phyloP scores from a whole-genome alignment of 2,329 filamentous ascomycete genomes.

The Colletotrichum ledebouriae region DNA sequence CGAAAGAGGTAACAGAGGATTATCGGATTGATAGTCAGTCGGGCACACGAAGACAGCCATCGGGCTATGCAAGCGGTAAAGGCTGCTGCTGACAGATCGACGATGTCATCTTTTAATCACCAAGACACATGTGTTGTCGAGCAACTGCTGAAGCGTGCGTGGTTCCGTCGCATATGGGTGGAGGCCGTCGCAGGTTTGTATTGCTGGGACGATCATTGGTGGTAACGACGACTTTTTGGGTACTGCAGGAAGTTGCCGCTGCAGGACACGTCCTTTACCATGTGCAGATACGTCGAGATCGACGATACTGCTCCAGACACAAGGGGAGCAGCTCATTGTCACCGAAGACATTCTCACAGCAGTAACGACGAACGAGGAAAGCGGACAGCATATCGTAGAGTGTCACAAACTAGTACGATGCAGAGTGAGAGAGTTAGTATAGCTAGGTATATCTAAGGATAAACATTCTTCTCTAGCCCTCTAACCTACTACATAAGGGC shows the following conservation, averaged over 20 bases:
- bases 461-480: too few relatives aligned
- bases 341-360: too few relatives aligned
- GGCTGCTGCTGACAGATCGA: neutral
- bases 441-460: too few relatives aligned
- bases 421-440: too few relatives aligned
- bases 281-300: neutral
- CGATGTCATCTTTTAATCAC: neutral
- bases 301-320: neutral
- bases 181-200: too few relatives aligned
- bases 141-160: neutral
- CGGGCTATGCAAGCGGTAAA: neutral
- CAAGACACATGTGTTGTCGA: neutral
- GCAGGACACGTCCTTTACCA: neutral
- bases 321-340: too few relatives aligned
- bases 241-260: neutral
- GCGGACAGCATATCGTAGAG: too few relatives aligned
- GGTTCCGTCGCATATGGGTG: neutral
- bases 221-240: fast-evolving
- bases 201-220: fast-evolving
- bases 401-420: too few relatives aligned
- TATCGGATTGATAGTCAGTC: fast-evolving
- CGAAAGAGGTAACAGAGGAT: neutral
- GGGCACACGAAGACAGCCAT: fast-evolving
- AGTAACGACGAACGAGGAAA: too few relatives aligned
- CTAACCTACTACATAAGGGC: too few relatives aligned